Evolutionary conservation across 2,329 filamentous ascomycete genomes (phyloP).

Genomic region (Aureobasidium subglaciale): DNA sequence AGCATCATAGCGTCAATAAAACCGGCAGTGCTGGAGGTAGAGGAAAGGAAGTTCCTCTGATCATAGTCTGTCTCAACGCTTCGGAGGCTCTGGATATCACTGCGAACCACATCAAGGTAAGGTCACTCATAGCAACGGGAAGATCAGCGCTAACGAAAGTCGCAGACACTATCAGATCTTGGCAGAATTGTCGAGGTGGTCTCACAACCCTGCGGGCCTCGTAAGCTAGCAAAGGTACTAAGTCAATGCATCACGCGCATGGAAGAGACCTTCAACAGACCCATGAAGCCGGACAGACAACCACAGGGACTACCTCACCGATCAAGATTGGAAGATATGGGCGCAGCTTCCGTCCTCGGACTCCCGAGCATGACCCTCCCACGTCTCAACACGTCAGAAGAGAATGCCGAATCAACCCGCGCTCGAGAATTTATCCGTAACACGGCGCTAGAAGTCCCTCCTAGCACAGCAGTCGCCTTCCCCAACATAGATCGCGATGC

Average conservation of each 20-base stretch:
- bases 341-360: slow-evolving; percentile 2
- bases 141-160: not conserved
- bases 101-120: slow-evolving; percentile 7
- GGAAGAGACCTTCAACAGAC: not conserved
- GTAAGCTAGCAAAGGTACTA: slow-evolving; percentile 14
- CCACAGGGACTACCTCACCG: not conserved
- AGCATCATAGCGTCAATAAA: slow-evolving; percentile 9
- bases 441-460: not conserved
- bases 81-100: slow-evolving; percentile 24
- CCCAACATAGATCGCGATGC: slow-evolving; percentile 1
- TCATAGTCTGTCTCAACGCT: slow-evolving; percentile 32
- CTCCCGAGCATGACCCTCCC: slow-evolving; percentile 2
- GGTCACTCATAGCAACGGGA: no score
- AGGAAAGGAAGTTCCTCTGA: slow-evolving; percentile 23
- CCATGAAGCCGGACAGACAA: not conserved
- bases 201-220: slow-evolving; percentile 15
- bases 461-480: slow-evolving; percentile 11
- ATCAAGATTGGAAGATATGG: not conserved
- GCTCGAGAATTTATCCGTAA: slow-evolving; percentile 4
- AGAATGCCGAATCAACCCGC: not conserved
- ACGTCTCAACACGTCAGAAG: not conserved
- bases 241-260: slow-evolving; percentile 1
- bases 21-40: not conserved
- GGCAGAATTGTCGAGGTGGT: slow-evolving; percentile 14
- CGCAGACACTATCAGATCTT: slow-evolving; percentile 13